Evolutionary conservation across 768 basidiomycete genomes (phyloP).

Genomic region (Rubroboletus satanas): DNA sequence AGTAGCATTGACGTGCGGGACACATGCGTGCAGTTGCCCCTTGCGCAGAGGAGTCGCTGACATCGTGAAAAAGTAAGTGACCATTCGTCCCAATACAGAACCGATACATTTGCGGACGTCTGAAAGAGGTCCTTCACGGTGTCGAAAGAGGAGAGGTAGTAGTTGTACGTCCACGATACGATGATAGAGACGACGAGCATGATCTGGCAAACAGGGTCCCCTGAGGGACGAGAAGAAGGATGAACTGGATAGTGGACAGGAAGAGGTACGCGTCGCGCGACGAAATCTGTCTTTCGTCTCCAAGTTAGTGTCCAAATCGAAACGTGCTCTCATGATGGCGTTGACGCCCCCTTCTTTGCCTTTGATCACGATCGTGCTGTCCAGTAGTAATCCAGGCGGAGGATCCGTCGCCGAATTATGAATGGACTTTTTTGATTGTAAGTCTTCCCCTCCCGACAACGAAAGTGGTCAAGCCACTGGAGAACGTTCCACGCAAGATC

Average conservation of each 20-base stretch:
- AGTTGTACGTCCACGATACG: conserved; percentile 32
- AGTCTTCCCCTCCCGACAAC: conserved; percentile 25
- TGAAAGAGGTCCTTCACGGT: conserved; percentile 18
- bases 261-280: conserved; percentile 19
- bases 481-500: conserved; percentile 30
- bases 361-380: conserved; percentile 22
- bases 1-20: conserved; percentile 12
- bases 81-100: conserved; percentile 16
- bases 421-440: conserved; percentile 13
- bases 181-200: conserved; percentile 30
- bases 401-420: conserved; percentile 14
- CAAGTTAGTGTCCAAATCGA: conserved; percentile 15
- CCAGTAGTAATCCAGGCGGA: conserved; percentile 24
- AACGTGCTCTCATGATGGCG: conserved; percentile 25
- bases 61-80: conserved; percentile 16
- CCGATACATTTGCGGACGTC: conserved; percentile 9
- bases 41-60: conserved; percentile 3
- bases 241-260: conserved; percentile 27
- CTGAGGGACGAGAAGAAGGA: conserved; percentile 33
- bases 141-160: conserved; percentile 32
- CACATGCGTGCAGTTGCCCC: conserved; percentile 18
- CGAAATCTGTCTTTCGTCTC: background rate
- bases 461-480: conserved; percentile 26
- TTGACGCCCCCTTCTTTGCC: conserved; percentile 26
- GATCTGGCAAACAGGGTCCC: conserved; percentile 30